A percentile compares a stretch with the other conserved stretches of the same genome.
These are phyloP conservation scores for Arthroderma sp. DNA, from an alignment of 2,329 filamentous ascomycete species.

Conservation along the genomic window DNA sequence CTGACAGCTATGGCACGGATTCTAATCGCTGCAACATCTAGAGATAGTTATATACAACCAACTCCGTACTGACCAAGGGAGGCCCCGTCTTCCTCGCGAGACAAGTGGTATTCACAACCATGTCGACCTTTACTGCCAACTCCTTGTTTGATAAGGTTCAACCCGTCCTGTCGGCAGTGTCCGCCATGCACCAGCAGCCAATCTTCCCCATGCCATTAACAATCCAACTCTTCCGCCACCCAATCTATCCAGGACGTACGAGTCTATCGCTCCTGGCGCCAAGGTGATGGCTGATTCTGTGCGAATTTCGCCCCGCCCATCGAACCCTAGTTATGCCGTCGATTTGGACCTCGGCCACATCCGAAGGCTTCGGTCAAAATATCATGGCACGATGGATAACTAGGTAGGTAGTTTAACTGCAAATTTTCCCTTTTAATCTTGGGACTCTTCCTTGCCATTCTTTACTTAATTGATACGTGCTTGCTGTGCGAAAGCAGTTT, in stretches of 20 bases:
- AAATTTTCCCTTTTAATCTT: no score
- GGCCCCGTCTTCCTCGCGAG: not conserved
- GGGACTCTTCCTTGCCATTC: not conserved
- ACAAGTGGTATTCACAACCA: no score
- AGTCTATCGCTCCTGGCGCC: not conserved
- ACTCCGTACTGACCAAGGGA: no score
- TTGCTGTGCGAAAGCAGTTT: not conserved
- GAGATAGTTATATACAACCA: no score
- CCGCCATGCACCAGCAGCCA: not conserved
- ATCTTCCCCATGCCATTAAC: not conserved
- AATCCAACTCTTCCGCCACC: not conserved
- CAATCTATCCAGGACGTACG: not conserved
- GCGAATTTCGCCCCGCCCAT: not conserved
- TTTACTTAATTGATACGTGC: not conserved
- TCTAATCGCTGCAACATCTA: no score
- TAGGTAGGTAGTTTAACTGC: not conserved
- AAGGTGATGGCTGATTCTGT: not conserved
- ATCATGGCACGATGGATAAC: not conserved
- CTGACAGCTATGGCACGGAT: no score
- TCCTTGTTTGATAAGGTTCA: not conserved
- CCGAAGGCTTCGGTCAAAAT: not conserved
- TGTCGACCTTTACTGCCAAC: not conserved
- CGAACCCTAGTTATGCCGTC: not conserved
- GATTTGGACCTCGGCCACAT: not conserved
- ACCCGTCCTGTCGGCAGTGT: not conserved